A percentile compares a stretch with the other conserved stretches of the same genome.
phyloP scores from a whole-genome alignment of 2,329 filamentous ascomycete genomes.

The Scytalidium lignicola region DNA sequence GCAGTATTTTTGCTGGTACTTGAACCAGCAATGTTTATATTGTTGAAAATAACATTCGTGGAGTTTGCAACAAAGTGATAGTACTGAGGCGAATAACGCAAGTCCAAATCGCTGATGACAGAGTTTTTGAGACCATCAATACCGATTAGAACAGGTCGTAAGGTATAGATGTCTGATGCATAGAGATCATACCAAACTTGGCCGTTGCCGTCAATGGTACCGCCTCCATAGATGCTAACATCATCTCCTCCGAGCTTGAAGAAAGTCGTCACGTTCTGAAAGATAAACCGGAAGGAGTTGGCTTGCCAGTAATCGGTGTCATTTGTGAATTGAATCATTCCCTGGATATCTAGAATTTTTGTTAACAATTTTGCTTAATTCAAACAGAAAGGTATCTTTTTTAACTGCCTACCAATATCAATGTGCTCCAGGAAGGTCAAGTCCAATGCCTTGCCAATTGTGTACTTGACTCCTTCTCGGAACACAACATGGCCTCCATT shows the following conservation, averaged over 20 bases:
- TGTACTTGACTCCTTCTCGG: slow-evolving; percentile 49
- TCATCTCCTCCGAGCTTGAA: slow-evolving; percentile 61
- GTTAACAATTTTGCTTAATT: slow-evolving; percentile 3
- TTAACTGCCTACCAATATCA: slow-evolving; percentile 46
- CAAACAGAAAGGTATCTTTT: not conserved
- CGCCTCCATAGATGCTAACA: slow-evolving; percentile 64
- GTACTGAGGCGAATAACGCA: slow-evolving; percentile 54
- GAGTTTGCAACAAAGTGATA: slow-evolving; percentile 64
- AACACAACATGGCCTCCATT: slow-evolving; percentile 55
- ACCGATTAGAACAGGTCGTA: slow-evolving; percentile 54
- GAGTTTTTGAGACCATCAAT: slow-evolving; percentile 52
- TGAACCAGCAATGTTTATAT: slow-evolving; percentile 54
- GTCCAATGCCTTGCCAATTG: slow-evolving; percentile 59
- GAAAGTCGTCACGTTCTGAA: slow-evolving; percentile 63
- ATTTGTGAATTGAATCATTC: slow-evolving; percentile 56
- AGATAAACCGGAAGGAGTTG: slow-evolving; percentile 57
- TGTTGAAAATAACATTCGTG: slow-evolving; percentile 56
- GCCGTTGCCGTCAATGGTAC: slow-evolving; percentile 58
- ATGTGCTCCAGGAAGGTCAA: slow-evolving; percentile 59
- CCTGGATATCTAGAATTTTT: slow-evolving; percentile 44
- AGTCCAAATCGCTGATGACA: slow-evolving; percentile 52
- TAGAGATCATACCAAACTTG: slow-evolving; percentile 56
- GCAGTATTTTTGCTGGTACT: slow-evolving; percentile 48
- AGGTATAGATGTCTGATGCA: slow-evolving; percentile 48
- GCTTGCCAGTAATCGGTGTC: slow-evolving; percentile 66